Percentiles rank a stretch among this genome's conserved stretches.
These are phyloP conservation scores for Prunus yedoensis DNA, from an alignment of 331 rosid species.

Conservation along the genomic window DNA sequence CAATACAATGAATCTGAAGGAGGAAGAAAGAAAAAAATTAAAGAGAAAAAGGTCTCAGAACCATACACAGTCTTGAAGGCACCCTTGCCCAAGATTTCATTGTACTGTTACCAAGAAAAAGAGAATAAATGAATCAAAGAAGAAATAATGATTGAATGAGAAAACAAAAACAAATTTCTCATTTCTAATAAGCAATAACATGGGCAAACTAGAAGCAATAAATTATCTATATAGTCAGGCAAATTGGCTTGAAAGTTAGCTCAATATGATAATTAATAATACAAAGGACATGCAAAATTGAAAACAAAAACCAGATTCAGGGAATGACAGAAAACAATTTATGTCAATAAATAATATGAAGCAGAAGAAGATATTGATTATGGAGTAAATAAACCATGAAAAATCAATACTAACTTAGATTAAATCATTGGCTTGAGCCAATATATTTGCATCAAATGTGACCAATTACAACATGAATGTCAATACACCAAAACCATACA, in stretches of 20 bases:
- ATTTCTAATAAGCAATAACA: not conserved
- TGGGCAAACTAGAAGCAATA: not conserved
- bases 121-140: constrained; percentile 27
- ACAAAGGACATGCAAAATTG: no score
- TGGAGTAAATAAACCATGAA: not conserved
- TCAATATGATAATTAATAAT: not conserved
- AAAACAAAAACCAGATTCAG: not conserved
- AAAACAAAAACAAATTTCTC: constrained; percentile 14
- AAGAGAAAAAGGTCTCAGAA: constrained; percentile 39
- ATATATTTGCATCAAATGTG: not conserved
- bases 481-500: not conserved
- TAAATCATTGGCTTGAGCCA: not conserved
- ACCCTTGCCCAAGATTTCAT: constrained; percentile 88
- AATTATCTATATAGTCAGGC: not conserved
- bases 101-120: constrained; percentile 55
- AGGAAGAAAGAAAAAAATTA: not conserved
- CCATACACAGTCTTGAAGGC: constrained; percentile 96
- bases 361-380: not conserved
- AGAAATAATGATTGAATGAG: constrained; percentile 18
- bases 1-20: constrained; percentile 14
- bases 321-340: not conserved
- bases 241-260: not conserved
- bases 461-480: not conserved
- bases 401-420: not conserved
- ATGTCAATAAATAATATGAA: not conserved